Evolutionary conservation across 495 filamentous ascomycete species (phyloP), one percentile per base, ranked within the genome.

Genomic region (Tetracladium setigerum): DNA sequence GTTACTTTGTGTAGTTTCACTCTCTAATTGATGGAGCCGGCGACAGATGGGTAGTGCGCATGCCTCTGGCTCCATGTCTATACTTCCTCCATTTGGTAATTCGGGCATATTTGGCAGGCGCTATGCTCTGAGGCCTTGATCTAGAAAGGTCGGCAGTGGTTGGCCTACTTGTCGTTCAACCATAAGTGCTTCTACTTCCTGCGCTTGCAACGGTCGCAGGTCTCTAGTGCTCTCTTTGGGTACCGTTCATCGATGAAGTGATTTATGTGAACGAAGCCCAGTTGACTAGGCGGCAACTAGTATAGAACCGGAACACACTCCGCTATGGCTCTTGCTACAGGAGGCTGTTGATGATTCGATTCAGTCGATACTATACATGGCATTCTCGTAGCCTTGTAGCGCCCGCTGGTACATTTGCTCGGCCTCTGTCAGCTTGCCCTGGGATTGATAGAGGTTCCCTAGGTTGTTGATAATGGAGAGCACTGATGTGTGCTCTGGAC

Each of bases 371-470:
- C n/a, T n/a, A n/a, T n/a, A n/a, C n/a, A n/a, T n/a, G n/a, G n/a
- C n/a, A n/a, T 65, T 67, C 48, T 70, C 55, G 0, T 59, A 48
- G 41, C 59, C 56, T 62, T 57, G 40, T 13, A 72, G 63, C 22
- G 59, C 68, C 50, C 60, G 54, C 47, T 57, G 22, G 44, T 55
- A 58, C 48, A 59, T 56, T 30, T 49, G 30, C 61, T 66, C 55
- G 39, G 63, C 59, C 46, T 64, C 61, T 9, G 9, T 34, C 9
- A 58, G 44, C 52, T 52, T 54, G 18, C 42, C 62, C 30, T 65
- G 58, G 39, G 27, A n/a, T 17, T 49, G 31, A 46, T 52, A 69
- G 47, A 63, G 43, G 47, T 1, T 2, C 12, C 56, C 61, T 27
- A 60, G 38, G 30, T 62, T 58, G 40, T 55, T 54, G 35, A 60